Evolutionary conservation across 2,329 filamentous ascomycete species (phyloP).

Genomic region (Diplodia mutila): DNA sequence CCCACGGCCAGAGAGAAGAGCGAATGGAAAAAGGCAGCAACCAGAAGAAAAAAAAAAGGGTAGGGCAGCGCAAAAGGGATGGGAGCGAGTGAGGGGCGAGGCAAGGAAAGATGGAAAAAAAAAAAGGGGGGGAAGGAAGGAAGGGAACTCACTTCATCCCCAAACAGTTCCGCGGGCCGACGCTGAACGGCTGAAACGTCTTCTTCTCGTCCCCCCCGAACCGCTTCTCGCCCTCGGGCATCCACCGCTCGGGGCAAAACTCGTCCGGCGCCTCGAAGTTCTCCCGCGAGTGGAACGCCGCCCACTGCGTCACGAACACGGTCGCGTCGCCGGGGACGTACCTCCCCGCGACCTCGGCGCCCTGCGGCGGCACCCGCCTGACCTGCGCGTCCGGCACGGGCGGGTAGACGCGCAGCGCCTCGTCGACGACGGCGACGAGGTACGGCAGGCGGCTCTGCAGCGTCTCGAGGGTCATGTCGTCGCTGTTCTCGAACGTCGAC

Average conservation of each 20-base stretch:
- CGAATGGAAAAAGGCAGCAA: no score
- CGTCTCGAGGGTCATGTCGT: background rate
- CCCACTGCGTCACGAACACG: slow-evolving; percentile 28
- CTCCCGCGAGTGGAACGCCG: slow-evolving; percentile 32
- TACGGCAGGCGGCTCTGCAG: background rate
- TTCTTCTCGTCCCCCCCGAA: slow-evolving; percentile 36
- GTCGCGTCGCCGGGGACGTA: slow-evolving; percentile 31
- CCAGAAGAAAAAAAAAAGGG: background rate
- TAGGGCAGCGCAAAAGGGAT: no score
- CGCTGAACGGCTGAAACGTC: slow-evolving; percentile 34
- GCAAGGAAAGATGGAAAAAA: no score
- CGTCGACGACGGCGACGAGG: slow-evolving; percentile 40
- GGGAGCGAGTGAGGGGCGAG: no score
- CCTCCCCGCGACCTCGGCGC: slow-evolving; percentile 33
- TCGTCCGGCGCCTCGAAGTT: slow-evolving; percentile 34
- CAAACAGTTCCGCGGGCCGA: slow-evolving; percentile 38
- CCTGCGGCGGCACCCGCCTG: slow-evolving; percentile 33
- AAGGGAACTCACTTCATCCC: slow-evolving; percentile 35
- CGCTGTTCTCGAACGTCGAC: background rate
- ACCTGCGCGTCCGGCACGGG: slow-evolving; percentile 44
- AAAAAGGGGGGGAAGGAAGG: no score
- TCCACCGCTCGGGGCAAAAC: slow-evolving; percentile 41
- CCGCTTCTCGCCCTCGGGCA: slow-evolving; percentile 30
- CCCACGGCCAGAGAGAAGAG: background rate
- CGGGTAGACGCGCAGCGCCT: slow-evolving; percentile 50